A percentile compares a stretch with the other conserved stretches of the same genome.
Conservation (phyloP, 352 stramenopile genomes). For the Globisporangium nodosum region DNA sequence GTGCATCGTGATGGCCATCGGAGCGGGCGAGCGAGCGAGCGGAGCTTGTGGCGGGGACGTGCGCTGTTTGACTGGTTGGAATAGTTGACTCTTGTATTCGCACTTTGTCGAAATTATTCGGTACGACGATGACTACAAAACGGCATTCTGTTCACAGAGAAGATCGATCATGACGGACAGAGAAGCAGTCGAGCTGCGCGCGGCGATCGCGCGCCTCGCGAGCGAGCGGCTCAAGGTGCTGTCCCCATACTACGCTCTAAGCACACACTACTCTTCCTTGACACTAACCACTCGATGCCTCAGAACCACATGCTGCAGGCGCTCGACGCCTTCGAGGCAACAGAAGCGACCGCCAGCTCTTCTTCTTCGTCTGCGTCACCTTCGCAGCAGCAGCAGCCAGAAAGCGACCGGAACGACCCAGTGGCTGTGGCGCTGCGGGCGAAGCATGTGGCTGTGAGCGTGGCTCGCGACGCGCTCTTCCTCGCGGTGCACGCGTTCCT, state of each 20-base stretch:
- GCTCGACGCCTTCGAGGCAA: slow-evolving; percentile 36
- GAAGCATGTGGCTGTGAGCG: slow-evolving; percentile 40
- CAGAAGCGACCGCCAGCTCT: not conserved
- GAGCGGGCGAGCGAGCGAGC: not conserved
- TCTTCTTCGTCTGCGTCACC: slow-evolving; percentile 9
- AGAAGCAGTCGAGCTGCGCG: slow-evolving; percentile 31
- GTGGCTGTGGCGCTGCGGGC: slow-evolving; percentile 33
- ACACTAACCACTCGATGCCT: not conserved
- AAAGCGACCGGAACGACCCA: slow-evolving; percentile 34
- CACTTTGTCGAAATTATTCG: no score
- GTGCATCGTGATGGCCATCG: slow-evolving; percentile 47
- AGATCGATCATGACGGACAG: not conserved
- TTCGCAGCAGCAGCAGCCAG: not conserved
- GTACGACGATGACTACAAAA: no score
- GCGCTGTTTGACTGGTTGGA: not conserved
- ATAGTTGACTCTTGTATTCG: not conserved
- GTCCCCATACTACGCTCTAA: not conserved
- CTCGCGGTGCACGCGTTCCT: slow-evolving; percentile 63
- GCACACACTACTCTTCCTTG: no score
- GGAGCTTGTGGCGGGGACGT: not conserved
- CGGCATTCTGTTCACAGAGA: not conserved
- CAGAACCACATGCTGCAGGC: slow-evolving; percentile 72
- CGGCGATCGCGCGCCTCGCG: slow-evolving; percentile 25
- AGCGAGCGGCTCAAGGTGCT: slow-evolving; percentile 31
- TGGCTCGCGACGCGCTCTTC: slow-evolving; percentile 60